phyloP scores from a whole-genome alignment of 495 filamentous ascomycete genomes.

The Penicillium coprophilum region DNA sequence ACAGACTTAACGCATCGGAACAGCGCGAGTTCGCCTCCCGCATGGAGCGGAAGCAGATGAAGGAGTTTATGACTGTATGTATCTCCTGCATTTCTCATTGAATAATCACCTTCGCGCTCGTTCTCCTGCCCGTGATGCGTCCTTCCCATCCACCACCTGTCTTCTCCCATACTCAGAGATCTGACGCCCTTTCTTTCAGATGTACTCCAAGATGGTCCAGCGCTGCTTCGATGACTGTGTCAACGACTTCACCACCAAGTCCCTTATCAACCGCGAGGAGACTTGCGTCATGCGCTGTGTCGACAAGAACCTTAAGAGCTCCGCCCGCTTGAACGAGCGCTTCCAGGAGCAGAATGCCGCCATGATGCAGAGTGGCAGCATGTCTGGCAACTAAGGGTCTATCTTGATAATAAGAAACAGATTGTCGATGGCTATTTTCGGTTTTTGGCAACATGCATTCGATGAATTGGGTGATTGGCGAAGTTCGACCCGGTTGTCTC shows the following conservation, averaged over 20 bases:
- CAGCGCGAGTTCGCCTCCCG: constrained; percentile 87
- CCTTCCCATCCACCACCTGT: neutral
- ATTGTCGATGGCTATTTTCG: neutral
- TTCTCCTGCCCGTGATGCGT: neutral
- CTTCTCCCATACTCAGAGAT: neutral
- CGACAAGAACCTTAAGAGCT: constrained; percentile 88
- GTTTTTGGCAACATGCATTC: neutral
- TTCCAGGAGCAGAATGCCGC: constrained; percentile 93
- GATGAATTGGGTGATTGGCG: neutral
- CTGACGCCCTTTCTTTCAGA: constrained; percentile 50
- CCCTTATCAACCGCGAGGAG: constrained; percentile 79
- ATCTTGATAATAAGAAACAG: neutral
- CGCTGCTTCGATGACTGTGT: constrained; percentile 96
- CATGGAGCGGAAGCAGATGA: constrained; percentile 96
- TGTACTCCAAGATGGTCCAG: constrained; percentile 95
- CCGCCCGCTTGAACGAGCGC: constrained; percentile 79
- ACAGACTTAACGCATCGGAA: constrained; percentile 71
- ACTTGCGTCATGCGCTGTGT: constrained; percentile 91
- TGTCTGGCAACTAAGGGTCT: constrained; percentile 36
- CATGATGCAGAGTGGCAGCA: constrained; percentile 72
- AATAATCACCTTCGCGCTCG: neutral
- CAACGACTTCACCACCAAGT: constrained; percentile 98
- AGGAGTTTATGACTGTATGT: constrained; percentile 94
- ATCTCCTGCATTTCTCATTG: neutral
- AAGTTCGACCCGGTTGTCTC: neutral